Percentiles rank a stretch among this genome's conserved stretches.
Evolutionary conservation across 2,329 filamentous ascomycete species (phyloP).

Genomic region (Colletotrichum abscissum): DNA sequence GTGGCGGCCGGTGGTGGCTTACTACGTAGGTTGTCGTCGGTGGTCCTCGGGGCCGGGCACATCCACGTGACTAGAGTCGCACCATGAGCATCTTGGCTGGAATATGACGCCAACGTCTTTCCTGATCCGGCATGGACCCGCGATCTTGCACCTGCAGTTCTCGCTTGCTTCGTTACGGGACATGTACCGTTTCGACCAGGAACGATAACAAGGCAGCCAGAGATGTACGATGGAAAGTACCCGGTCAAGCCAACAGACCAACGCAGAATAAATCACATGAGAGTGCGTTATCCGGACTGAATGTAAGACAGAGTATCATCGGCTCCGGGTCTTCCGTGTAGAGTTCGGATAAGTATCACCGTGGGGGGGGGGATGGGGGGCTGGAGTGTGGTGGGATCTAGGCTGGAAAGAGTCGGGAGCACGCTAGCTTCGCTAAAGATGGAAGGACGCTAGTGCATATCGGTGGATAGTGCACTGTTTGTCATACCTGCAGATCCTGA

Average conservation of each 20-base stretch:
- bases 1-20: constrained; percentile 20
- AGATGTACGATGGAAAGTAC: not conserved
- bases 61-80: constrained; percentile 26
- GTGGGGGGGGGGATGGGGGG: not conserved
- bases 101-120: constrained; percentile 30
- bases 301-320: not conserved
- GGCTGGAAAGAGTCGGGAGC: not conserved
- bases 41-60: constrained; percentile 16
- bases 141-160: constrained; percentile 10
- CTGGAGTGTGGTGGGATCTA: constrained; percentile 3
- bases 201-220: not conserved
- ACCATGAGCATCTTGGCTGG: constrained; percentile 21
- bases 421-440: constrained; percentile 13
- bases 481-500: constrained; percentile 32
- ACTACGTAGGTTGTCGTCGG: not conserved
- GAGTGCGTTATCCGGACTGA: not conserved
- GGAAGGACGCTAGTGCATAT: constrained; percentile 19
- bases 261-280: no score
- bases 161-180: not conserved
- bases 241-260: not conserved
- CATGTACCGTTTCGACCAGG: not conserved
- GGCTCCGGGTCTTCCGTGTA: not conserved
- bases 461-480: constrained; percentile 27
- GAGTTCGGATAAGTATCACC: not conserved
- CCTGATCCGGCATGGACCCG: not conserved